Percentiles rank a stretch among this genome's conserved stretches.
Conservation (phyloP, 768 basidiomycete species). For the Termitomyces sp. region DNA sequence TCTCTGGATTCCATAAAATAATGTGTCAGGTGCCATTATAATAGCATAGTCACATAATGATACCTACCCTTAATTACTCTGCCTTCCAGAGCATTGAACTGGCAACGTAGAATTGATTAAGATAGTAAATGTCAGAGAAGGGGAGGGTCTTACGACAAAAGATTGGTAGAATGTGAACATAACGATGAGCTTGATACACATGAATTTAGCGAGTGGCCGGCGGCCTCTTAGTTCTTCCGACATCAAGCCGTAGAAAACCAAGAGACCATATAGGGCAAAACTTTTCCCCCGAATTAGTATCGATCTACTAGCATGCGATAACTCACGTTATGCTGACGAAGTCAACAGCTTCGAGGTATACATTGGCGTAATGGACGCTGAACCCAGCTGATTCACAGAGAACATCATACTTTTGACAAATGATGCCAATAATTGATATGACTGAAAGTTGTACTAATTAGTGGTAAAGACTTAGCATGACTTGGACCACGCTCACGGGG, state of each 20-base stretch:
- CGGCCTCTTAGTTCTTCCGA: slow-evolving; percentile 73
- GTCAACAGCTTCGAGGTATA: slow-evolving; percentile 69
- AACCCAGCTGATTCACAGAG: slow-evolving; percentile 64
- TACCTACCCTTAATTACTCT: slow-evolving; percentile 57
- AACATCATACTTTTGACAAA: slow-evolving; percentile 63
- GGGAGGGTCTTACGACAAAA: slow-evolving; percentile 48
- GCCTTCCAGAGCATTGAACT: slow-evolving; percentile 66
- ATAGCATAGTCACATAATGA: not conserved
- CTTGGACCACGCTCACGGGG: slow-evolving; percentile 24
- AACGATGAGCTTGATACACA: slow-evolving; percentile 82
- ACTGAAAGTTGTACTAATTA: slow-evolving; percentile 20
- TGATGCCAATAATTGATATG: slow-evolving; percentile 70
- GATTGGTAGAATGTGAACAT: slow-evolving; percentile 88
- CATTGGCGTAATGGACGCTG: slow-evolving; percentile 54
- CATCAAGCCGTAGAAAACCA: slow-evolving; percentile 79
- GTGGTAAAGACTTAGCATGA: not conserved
- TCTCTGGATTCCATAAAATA: slow-evolving; percentile 33
- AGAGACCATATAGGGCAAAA: slow-evolving; percentile 79
- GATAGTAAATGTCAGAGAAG: not conserved
- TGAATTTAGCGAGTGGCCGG: slow-evolving; percentile 78
- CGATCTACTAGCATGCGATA: not conserved
- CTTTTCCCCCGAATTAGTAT: slow-evolving; percentile 24
- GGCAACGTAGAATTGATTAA: not conserved
- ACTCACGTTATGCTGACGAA: slow-evolving; percentile 76
- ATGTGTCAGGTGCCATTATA: not conserved